A percentile compares a stretch with the other conserved stretches of the same genome.
Evolutionary conservation across 352 stramenopile genomes (phyloP).

Genomic region (Peronospora tabacina): DNA sequence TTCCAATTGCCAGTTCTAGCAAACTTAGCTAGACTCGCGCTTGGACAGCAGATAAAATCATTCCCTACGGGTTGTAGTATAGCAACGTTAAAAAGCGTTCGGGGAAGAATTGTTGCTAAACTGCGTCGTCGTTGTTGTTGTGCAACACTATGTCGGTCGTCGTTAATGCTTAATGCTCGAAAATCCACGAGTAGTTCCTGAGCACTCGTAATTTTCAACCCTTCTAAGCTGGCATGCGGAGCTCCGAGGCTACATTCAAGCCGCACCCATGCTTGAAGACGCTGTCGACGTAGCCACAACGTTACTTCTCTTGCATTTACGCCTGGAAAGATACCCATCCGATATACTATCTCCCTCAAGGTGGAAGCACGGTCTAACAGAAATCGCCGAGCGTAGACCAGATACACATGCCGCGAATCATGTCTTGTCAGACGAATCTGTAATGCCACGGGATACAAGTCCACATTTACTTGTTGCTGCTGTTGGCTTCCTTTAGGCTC

Average conservation of each 20-base stretch:
- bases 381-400: conserved; percentile 50
- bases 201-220: conserved; percentile 37
- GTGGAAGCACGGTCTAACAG: conserved; percentile 32
- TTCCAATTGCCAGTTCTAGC: conserved; percentile 31
- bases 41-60: conserved; percentile 44
- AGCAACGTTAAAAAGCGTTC: conserved; percentile 29
- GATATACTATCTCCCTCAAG: conserved; percentile 51
- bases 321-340: conserved; percentile 43
- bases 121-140: conserved; percentile 21
- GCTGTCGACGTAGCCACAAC: conserved; percentile 54
- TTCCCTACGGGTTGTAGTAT: conserved; percentile 55
- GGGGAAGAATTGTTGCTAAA: conserved; percentile 18
- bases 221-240: conserved; percentile 30
- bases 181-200: conserved; percentile 70
- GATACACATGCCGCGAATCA: conserved; percentile 43
- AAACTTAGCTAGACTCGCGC: conserved; percentile 28
- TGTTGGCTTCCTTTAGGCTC: conserved; percentile 3
- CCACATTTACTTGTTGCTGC: conserved; percentile 25
- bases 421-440: conserved; percentile 50
- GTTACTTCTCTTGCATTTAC: conserved; percentile 50
- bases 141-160: conserved; percentile 18
- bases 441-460: conserved; percentile 51
- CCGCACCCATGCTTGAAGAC: conserved; percentile 46
- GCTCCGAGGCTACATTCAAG: conserved; percentile 50
- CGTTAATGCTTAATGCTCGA: conserved; percentile 32